Conservation (phyloP, 2,329 filamentous ascomycete genomes). For the Pyrenochaeta sp. region DNA sequence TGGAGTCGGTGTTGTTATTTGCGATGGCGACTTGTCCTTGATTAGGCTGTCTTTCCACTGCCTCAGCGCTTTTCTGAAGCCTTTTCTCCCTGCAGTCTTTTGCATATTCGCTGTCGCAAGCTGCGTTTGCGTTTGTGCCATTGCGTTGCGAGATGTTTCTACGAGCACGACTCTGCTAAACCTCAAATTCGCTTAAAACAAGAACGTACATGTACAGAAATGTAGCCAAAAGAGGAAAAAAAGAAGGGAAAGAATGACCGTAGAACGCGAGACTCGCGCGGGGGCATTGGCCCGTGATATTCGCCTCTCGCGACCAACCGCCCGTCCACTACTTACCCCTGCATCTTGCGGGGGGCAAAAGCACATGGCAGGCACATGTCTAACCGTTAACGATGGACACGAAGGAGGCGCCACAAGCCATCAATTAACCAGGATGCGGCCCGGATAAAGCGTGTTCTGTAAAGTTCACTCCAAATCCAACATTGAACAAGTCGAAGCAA, state of each 20-base stretch:
- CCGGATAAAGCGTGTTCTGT: background rate
- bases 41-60: conserved; percentile 1
- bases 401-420: background rate
- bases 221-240: background rate
- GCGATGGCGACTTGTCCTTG: background rate
- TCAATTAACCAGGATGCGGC: background rate
- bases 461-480: background rate
- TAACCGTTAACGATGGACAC: background rate
- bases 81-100: background rate
- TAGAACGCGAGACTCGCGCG: background rate
- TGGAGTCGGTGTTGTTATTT: background rate
- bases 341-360: background rate
- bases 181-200: background rate
- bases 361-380: background rate
- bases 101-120: background rate
- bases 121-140: conserved; percentile 1
- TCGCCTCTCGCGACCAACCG: background rate
- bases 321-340: background rate
- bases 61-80: background rate
- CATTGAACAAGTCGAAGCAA: too few species aligned
- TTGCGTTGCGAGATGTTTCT: background rate
- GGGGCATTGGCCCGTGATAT: background rate
- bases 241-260: background rate
- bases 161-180: background rate
- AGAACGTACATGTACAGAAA: background rate